A percentile compares a stretch with the other conserved stretches of the same genome.
Conservation (phyloP, 1,139 yeast species). For the Suhomyces bokatorum region DNA sequence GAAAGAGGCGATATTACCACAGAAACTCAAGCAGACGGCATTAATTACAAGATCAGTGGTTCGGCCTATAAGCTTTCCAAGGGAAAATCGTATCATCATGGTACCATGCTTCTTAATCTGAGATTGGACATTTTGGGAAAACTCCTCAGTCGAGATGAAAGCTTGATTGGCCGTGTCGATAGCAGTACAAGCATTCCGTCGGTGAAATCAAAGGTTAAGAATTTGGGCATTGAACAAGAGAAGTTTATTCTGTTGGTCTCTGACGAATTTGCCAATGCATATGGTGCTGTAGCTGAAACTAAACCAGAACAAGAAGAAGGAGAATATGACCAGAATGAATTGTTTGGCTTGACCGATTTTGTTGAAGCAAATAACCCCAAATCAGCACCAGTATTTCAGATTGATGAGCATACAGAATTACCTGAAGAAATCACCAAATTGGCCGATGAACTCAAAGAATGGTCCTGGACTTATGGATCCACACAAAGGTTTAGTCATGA, state of each 20-base stretch:
- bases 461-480: constrained; percentile 75
- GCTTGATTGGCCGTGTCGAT: constrained; percentile 46
- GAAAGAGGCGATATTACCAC: constrained; percentile 78
- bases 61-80: constrained; percentile 85
- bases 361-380: constrained; percentile 18
- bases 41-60: constrained; percentile 70
- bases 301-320: constrained; percentile 8
- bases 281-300: constrained; percentile 23
- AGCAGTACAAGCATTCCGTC: constrained; percentile 69
- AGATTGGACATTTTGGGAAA: constrained; percentile 57
- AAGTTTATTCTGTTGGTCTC: constrained; percentile 51
- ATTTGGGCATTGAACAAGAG: constrained; percentile 49
- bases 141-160: constrained; percentile 51
- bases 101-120: constrained; percentile 85
- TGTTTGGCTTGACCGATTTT: constrained; percentile 39
- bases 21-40: constrained; percentile 25
- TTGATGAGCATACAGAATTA: constrained; percentile 35
- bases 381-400: constrained; percentile 17
- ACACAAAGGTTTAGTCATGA: constrained; percentile 66
- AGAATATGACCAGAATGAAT: constrained; percentile 30
- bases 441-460: constrained; percentile 47
- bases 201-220: constrained; percentile 74
- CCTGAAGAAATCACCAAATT: constrained; percentile 48
- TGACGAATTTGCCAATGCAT: constrained; percentile 43
- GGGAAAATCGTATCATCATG: constrained; percentile 91